Evolutionary conservation across 164 flowering plant genomes (phyloP).

Genomic region (Berberis vulgaris): DNA sequence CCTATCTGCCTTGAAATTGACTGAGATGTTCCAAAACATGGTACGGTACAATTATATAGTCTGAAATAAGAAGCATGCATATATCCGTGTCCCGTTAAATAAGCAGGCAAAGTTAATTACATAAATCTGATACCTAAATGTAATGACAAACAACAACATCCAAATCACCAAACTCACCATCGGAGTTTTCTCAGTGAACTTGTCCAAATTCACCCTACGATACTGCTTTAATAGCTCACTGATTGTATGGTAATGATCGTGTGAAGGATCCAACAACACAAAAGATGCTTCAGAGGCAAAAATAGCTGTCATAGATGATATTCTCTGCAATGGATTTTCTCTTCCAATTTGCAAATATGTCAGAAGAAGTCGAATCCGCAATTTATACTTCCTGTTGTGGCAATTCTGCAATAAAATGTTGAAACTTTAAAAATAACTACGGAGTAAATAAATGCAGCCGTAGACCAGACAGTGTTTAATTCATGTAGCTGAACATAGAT

Average conservation of each 20-base stretch:
- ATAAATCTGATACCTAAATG: neutral
- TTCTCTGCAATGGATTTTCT: constrained; percentile 61
- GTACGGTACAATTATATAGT: constrained; percentile 51
- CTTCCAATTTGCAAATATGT: constrained; percentile 80
- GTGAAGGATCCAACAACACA: constrained; percentile 61
- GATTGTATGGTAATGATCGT: constrained; percentile 46
- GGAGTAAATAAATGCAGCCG: neutral
- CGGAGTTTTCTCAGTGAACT: constrained; percentile 8
- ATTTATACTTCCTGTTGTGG: constrained; percentile 47
- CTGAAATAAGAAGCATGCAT: constrained; percentile 32
- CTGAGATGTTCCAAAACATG: constrained; percentile 56
- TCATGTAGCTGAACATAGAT: neutral
- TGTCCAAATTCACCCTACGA: constrained; percentile 60
- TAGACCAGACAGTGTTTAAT: neutral
- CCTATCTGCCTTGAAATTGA: constrained; percentile 61
- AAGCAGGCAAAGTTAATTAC: neutral
- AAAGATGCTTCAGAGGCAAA: constrained; percentile 88
- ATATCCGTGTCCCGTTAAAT: constrained; percentile 3
- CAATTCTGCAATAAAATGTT: constrained; percentile 33
- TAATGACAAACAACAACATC: neutral
- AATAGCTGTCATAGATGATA: constrained; percentile 60
- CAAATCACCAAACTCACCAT: neutral
- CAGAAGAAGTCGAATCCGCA: constrained; percentile 56
- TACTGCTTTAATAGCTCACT: constrained; percentile 43
- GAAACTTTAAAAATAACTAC: neutral